phyloP scores from a whole-genome alignment of 2,329 filamentous ascomycete species.

The Fusarium sp. region DNA sequence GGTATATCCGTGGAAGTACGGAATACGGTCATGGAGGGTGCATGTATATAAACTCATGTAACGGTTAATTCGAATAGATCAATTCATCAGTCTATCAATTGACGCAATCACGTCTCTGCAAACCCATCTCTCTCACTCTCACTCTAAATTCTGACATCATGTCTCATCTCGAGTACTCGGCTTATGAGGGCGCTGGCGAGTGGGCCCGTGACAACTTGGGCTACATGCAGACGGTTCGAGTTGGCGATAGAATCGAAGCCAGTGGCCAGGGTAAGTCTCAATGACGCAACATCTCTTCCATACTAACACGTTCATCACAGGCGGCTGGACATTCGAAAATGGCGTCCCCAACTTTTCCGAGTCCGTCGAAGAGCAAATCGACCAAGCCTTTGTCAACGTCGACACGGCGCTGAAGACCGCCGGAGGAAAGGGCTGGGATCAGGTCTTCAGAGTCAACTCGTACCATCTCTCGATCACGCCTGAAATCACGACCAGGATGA shows the following conservation, averaged over 20 bases:
- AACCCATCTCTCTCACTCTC: accelerated
- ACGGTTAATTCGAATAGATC: neutral
- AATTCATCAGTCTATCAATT: neutral
- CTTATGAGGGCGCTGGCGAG: slow-evolving; percentile 48
- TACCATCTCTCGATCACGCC: slow-evolving; percentile 58
- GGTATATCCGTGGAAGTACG: neutral
- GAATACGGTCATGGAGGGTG: neutral
- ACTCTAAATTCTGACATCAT: slow-evolving; percentile 21
- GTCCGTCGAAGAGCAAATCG: slow-evolving; percentile 57
- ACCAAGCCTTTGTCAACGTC: slow-evolving; percentile 66
- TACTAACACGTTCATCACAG: slow-evolving; percentile 26
- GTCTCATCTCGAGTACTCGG: slow-evolving; percentile 47
- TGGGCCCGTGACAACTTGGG: slow-evolving; percentile 47
- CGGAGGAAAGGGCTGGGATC: slow-evolving; percentile 65
- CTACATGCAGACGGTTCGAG: slow-evolving; percentile 63
- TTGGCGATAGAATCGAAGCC: slow-evolving; percentile 61
- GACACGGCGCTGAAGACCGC: slow-evolving; percentile 61
- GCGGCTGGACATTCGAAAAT: slow-evolving; percentile 45
- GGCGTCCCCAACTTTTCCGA: slow-evolving; percentile 47
- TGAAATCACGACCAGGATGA: slow-evolving; percentile 54
- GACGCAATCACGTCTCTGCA: too few species aligned
- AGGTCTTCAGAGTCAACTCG: slow-evolving; percentile 61
- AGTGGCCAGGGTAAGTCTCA: slow-evolving; percentile 58
- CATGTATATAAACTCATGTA: neutral
- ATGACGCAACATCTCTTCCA: neutral